Evolutionary conservation across 2,329 filamentous ascomycete genomes (phyloP).

Genomic region (Aotearoamyces nothofagi): DNA sequence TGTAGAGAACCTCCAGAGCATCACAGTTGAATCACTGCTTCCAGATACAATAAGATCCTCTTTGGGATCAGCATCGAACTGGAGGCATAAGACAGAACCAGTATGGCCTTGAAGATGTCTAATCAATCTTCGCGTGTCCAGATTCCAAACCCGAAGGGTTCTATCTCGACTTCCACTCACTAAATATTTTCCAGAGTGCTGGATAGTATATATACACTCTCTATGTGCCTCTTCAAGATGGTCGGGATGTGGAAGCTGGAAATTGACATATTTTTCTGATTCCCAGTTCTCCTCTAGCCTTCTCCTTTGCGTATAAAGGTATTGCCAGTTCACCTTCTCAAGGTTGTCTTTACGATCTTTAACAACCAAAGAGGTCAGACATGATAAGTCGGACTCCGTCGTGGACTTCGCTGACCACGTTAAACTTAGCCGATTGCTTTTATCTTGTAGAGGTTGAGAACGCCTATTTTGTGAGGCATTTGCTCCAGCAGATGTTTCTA

Average conservation of each 20-base stretch:
- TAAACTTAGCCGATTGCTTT: background rate
- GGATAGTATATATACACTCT: slow-evolving; percentile 91
- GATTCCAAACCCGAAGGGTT: slow-evolving; percentile 79
- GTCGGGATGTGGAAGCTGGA: slow-evolving; percentile 76
- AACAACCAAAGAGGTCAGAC: slow-evolving; percentile 24
- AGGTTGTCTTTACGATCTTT: slow-evolving; percentile 32
- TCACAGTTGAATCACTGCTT: slow-evolving; percentile 81
- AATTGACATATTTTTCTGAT: slow-evolving; percentile 65
- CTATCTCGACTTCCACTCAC: slow-evolving; percentile 89
- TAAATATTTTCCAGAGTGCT: slow-evolving; percentile 72
- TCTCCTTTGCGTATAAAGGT: slow-evolving; percentile 77
- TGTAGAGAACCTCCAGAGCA: slow-evolving; percentile 87
- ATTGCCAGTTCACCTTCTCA: slow-evolving; percentile 75
- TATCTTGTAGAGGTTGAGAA: background rate
- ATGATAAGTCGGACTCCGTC: background rate
- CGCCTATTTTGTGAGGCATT: background rate
- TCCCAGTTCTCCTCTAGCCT: slow-evolving; percentile 87
- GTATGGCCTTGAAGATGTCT: slow-evolving; percentile 58
- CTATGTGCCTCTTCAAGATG: slow-evolving; percentile 70
- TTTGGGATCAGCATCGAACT: slow-evolving; percentile 78
- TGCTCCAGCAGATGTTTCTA: background rate
- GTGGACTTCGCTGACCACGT: background rate
- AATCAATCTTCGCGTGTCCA: slow-evolving; percentile 66
- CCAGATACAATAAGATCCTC: slow-evolving; percentile 93
- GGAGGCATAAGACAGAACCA: slow-evolving; percentile 84